These are phyloP conservation scores for Fragosphaeria purpurea DNA, from an alignment of 2,329 filamentous ascomycete species.

Conservation along the genomic window DNA sequence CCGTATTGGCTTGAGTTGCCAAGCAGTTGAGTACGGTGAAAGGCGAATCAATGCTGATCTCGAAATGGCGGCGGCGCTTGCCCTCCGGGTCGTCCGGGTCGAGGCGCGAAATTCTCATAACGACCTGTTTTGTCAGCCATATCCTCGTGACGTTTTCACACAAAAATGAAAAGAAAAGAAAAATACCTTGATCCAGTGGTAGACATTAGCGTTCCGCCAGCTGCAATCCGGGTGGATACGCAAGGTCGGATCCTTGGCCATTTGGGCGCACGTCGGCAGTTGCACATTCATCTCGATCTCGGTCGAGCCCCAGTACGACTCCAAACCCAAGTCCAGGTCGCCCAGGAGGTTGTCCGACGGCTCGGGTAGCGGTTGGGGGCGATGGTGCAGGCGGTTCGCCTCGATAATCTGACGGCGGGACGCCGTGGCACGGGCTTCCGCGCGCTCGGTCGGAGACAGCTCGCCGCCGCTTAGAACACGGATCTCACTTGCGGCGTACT, in stretches of 20 bases:
- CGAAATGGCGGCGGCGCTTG: slow-evolving; percentile 74
- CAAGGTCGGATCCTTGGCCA: slow-evolving; percentile 59
- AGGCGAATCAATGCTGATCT: slow-evolving; percentile 92
- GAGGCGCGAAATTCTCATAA: slow-evolving; percentile 80
- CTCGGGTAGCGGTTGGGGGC: slow-evolving; percentile 36
- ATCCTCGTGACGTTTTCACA: no score
- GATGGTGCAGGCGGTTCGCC: slow-evolving; percentile 31
- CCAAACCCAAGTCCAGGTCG: slow-evolving; percentile 59
- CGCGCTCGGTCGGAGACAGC: slow-evolving; percentile 41
- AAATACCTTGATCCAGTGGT: slow-evolving; percentile 92
- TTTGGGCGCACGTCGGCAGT: slow-evolving; percentile 77
- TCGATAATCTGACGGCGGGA: slow-evolving; percentile 43
- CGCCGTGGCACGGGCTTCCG: slow-evolving; percentile 38
- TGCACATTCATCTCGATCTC: slow-evolving; percentile 94
- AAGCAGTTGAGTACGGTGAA: slow-evolving; percentile 90
- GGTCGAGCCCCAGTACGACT: slow-evolving; percentile 72
- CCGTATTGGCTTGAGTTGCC: slow-evolving; percentile 83
- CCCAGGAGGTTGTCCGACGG: slow-evolving; percentile 65
- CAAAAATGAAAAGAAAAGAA: slow-evolving; percentile 33
- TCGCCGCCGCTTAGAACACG: slow-evolving; percentile 73
- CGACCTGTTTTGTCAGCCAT: slow-evolving; percentile 47
- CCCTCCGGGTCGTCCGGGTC: slow-evolving; percentile 65
- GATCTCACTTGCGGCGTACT: slow-evolving; percentile 67
- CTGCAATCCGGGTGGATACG: slow-evolving; percentile 82
- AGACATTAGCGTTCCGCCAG: slow-evolving; percentile 87